Evolutionary conservation across 495 filamentous ascomycete species (phyloP), one percentile per base, ranked within the genome.

Genomic region (Darksidea phi): DNA sequence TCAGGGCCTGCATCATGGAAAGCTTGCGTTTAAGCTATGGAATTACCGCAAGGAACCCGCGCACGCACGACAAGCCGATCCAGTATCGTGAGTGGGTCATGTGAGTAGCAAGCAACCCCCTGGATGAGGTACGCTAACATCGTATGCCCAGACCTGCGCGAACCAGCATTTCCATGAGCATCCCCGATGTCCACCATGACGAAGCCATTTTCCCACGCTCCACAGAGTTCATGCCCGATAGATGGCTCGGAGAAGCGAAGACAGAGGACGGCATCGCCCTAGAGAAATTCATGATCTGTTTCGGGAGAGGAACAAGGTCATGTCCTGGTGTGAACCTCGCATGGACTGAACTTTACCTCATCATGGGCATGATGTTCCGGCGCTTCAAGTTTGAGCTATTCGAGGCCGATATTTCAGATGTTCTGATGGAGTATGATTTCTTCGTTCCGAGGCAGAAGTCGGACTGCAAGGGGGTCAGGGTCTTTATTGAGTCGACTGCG

Each of bases 321-420:
- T 71, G 68, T 56, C 26, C 64, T 13, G 68, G 68, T 11, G 43
- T 69, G 10, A 67, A 63, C 23, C 67, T 70, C 13, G 69, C 69
- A 1, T 70, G 58, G 53, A 49, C 47, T 15, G 69, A 71, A 41
- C 57, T 71, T 6, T 64, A 63, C 38, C 24, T 71, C 2, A 59
- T 59, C 13, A 49, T 70, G 20, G 67, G 69, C 34, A 62, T 54
- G 21, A 50, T 71, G 38, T 67, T 71, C 53, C 47, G 67, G 1
- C 25, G 64, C 4, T 71, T 66, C 55, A 57, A 53, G 25, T 63
- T 67, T 26, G 64, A 67, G 41, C 36, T 67, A 2, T 63, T 41
- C n/a, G 59, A 67, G 37, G 26, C 53, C 0, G 59, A 60, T 46
- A 36, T 52, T n/a, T 23, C 12, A 1, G 64, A 67, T 51, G 54